Percentiles rank a stretch among this genome's conserved stretches.
phyloP scores from a whole-genome alignment of 2,329 filamentous ascomycete species.

The Claviceps paspali region DNA sequence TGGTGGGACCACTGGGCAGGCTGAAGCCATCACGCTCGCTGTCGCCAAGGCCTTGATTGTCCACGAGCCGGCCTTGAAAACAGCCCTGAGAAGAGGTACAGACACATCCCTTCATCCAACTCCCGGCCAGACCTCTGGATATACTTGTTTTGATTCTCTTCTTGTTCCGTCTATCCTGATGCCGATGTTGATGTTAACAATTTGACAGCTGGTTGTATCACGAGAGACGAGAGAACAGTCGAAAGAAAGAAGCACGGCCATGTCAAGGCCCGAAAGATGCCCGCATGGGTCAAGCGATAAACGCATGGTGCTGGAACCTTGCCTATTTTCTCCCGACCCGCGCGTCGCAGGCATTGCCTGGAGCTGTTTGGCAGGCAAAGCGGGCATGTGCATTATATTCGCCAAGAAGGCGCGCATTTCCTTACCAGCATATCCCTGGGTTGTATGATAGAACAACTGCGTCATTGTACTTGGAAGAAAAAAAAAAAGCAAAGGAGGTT shows the following conservation, averaged over 20 bases:
- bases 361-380: background rate
- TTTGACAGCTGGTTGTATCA: constrained; percentile 70
- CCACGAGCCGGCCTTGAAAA: constrained; percentile 87
- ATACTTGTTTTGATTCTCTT: too few relatives aligned
- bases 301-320: background rate
- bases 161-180: background rate
- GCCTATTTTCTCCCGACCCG: background rate
- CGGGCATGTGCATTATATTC: background rate
- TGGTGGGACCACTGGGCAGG: constrained; percentile 87
- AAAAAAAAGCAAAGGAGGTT: background rate
- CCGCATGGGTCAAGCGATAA: constrained; percentile 85
- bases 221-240: constrained; percentile 77
- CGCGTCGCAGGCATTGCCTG: background rate
- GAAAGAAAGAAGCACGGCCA: constrained; percentile 97
- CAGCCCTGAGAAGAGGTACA: constrained; percentile 76
- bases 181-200: constrained; percentile 1
- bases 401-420: background rate
- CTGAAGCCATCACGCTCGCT: constrained; percentile 83
- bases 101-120: background rate
- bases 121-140: background rate
- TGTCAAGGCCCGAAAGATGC: constrained; percentile 95
- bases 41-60: constrained; percentile 75
- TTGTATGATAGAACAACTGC: constrained; percentile 2
- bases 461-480: background rate
- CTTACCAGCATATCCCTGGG: background rate